These are phyloP conservation scores for Irineochytrium annulatum DNA, from an alignment of 192 early-diverging fungal species.

Conservation along the genomic window DNA sequence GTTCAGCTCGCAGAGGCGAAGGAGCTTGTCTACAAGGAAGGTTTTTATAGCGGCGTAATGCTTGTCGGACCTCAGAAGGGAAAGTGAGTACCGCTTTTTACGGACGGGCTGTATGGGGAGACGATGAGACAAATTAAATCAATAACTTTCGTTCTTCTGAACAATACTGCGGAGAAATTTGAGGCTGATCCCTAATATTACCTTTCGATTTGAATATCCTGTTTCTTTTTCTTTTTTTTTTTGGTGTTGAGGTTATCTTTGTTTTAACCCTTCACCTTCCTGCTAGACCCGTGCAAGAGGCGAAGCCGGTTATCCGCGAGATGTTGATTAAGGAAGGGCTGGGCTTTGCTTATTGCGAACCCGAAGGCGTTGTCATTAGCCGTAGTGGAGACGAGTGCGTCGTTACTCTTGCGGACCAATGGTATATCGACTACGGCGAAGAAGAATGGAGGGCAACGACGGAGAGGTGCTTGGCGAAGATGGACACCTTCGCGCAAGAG, in stretches of 20 bases:
- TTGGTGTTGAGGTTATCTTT: background rate
- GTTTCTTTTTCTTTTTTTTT: background rate
- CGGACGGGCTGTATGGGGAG: background rate
- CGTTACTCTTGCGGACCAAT: slow-evolving; percentile 92
- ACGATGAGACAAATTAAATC: background rate
- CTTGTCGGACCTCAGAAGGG: slow-evolving; percentile 77
- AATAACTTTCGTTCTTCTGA: slow-evolving; percentile 30
- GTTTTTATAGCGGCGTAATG: slow-evolving; percentile 91
- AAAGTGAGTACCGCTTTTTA: slow-evolving; percentile 30
- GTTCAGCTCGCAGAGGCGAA: slow-evolving; percentile 88
- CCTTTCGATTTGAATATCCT: background rate
- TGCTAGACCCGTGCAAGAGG: slow-evolving; percentile 75
- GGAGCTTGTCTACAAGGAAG: slow-evolving; percentile 94
- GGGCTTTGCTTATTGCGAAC: slow-evolving; percentile 92
- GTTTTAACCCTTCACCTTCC: background rate
- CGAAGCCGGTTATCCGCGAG: slow-evolving; percentile 78
- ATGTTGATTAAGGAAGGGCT: slow-evolving; percentile 63
- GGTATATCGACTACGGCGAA: slow-evolving; percentile 99
- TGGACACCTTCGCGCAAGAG: slow-evolving; percentile 80
- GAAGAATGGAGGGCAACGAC: slow-evolving; percentile 29
- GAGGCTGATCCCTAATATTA: background rate
- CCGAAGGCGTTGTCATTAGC: slow-evolving; percentile 87
- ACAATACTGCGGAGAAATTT: slow-evolving; percentile 8
- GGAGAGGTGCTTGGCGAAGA: slow-evolving; percentile 56
- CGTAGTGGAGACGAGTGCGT: slow-evolving; percentile 97